Evolutionary conservation across 306 rosid species (phyloP), one percentile per base, ranked within the genome.

Genomic region (Parietaria judaica): DNA sequence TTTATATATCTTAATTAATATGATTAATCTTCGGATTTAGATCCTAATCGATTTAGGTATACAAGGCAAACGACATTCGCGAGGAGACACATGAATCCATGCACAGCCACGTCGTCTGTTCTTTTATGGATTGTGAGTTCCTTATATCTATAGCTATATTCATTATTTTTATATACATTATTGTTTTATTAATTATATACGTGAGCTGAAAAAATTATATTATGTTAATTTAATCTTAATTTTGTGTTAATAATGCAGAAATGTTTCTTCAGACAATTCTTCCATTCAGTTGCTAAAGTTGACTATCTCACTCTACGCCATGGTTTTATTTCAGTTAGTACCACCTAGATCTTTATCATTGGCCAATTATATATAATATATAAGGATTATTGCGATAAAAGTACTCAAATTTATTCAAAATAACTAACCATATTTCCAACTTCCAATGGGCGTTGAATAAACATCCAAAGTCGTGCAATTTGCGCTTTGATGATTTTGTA

Each of bases 211-310:
- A 1, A 36, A 63, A 11, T 12, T 41, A 11, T 11, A 23, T 7
- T 2, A 16, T 14, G 43, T 11, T 5, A 39, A 3, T 14, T 11
- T 1, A 11, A 55, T 11, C 16, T 12, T 0, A 6, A n/a, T 58
- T 15, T 61, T n/a, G 5, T 11, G 11, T 55, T 39, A 17, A 7
- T 44, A 6, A 52, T 11, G 51, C 77, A 83, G 89, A 80, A 61
- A 71, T 80, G 89, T 76, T 83, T 83, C 85, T 83, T 77, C 68
- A 59, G 79, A 34, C 89, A 83, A 34, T 83, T 83, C 72, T 83
- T 80, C 56, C 59, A 63, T 23, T 80, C 89, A 16, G 79, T 83
- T n/a, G 85, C 81, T 38, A 80, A 70, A 72, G 78, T 83, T 50
- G 85, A 83, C 51, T 83, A 83, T 58, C 64, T 77, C 66, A 83